Conservation (phyloP, 2,329 filamentous ascomycete genomes). For the Curvularia lunata region DNA sequence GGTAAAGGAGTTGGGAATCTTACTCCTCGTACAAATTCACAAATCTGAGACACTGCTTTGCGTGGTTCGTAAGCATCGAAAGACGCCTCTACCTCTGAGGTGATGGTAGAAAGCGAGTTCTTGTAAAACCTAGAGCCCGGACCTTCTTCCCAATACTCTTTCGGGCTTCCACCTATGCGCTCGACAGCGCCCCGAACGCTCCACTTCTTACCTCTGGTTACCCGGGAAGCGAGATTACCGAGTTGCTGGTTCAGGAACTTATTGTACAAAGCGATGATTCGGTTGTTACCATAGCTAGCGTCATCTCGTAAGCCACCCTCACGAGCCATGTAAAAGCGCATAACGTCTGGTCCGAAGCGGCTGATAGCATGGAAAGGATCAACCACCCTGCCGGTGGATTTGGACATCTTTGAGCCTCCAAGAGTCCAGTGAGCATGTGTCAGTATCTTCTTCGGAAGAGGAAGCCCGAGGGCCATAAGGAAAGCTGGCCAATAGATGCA, state of each 20-base stretch:
- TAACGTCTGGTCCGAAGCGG: constrained; percentile 82
- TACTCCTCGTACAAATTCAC: constrained; percentile 39
- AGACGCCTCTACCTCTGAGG: constrained; percentile 28
- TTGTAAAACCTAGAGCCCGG: constrained; percentile 44
- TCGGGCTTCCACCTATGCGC: constrained; percentile 35
- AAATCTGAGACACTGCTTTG: constrained; percentile 33
- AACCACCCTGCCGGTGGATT: constrained; percentile 92
- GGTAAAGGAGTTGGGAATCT: constrained; percentile 11
- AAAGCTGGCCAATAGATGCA: constrained; percentile 98
- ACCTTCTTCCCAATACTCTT: constrained; percentile 37
- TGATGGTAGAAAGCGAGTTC: constrained; percentile 44
- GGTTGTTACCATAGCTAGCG: constrained; percentile 81
- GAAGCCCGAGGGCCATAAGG: constrained; percentile 83
- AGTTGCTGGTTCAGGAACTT: constrained; percentile 78
- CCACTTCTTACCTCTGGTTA: constrained; percentile 73
- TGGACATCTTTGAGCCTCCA: constrained; percentile 92
- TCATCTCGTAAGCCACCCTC: constrained; percentile 80
- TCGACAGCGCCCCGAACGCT: constrained; percentile 67
- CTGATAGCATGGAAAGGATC: constrained; percentile 92
- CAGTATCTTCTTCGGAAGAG: constrained; percentile 78
- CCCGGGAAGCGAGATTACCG: constrained; percentile 78
- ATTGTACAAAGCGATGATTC: constrained; percentile 77
- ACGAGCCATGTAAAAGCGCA: constrained; percentile 87
- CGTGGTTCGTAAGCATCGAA: constrained; percentile 41
- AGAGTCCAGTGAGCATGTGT: constrained; percentile 97